phyloP scores from a whole-genome alignment of 306 rosid genomes.

The Parietaria judaica region DNA sequence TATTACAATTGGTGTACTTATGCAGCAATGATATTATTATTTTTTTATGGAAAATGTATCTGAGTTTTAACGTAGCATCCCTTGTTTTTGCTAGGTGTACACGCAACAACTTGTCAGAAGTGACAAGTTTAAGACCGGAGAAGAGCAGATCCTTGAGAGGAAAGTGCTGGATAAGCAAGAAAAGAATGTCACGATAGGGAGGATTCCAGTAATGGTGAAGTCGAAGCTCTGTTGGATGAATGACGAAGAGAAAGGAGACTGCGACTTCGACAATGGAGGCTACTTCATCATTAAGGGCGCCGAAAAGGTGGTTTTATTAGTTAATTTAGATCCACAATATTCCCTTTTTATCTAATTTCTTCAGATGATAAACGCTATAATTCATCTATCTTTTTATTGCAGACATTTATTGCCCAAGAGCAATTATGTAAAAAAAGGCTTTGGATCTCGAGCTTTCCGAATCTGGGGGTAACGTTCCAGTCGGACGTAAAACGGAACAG shows the following conservation, averaged over 20 bases:
- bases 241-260: slow-evolving; percentile 57
- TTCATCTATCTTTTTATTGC: slow-evolving; percentile 19
- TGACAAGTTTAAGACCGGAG: slow-evolving; percentile 84
- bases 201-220: slow-evolving; percentile 87
- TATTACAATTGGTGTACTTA: too few relatives aligned
- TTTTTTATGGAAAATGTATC: background rate
- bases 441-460: slow-evolving; percentile 53
- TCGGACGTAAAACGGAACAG: slow-evolving; percentile 72
- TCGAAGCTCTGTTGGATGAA: slow-evolving; percentile 89
- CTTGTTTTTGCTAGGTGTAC: slow-evolving; percentile 43
- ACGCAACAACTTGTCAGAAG: slow-evolving; percentile 42
- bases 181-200: slow-evolving; percentile 62
- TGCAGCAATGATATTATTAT: too few relatives aligned
- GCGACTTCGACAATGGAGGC: slow-evolving; percentile 90
- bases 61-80: background rate
- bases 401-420: slow-evolving; percentile 94
- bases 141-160: slow-evolving; percentile 45
- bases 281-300: slow-evolving; percentile 89
- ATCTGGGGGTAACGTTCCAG: slow-evolving; percentile 56
- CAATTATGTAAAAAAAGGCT: slow-evolving; percentile 65
- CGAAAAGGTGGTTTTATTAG: slow-evolving; percentile 49
- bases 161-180: slow-evolving; percentile 20
- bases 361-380: too few relatives aligned
- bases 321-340: background rate
- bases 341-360: background rate